Percentiles rank a stretch among this genome's conserved stretches.
phyloP scores from a whole-genome alignment of 371 early-diverging fungal genomes.

The Vairimorpha apis region DNA sequence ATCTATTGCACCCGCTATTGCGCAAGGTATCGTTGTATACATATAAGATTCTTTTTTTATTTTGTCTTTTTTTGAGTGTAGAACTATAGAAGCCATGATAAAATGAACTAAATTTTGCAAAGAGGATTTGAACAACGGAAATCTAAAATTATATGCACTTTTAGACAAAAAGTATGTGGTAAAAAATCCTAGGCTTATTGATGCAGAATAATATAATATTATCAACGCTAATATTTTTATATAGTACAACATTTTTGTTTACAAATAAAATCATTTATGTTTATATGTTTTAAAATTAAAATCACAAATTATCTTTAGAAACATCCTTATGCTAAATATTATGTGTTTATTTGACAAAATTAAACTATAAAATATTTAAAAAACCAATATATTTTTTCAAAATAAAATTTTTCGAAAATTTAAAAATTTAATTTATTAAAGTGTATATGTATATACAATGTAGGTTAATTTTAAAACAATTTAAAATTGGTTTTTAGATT shows the following conservation, averaged over 20 bases:
- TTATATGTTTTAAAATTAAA: background rate
- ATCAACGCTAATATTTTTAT: constrained; percentile 13
- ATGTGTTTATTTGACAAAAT: too few species aligned
- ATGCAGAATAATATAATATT: constrained; percentile 43
- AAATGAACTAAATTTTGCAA: constrained; percentile 59
- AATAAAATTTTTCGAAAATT: too few species aligned
- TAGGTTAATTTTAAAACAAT: too few species aligned
- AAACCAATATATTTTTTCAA: too few species aligned
- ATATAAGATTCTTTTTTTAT: constrained; percentile 14
- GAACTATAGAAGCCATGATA: constrained; percentile 33
- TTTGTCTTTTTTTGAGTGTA: constrained; percentile 33
- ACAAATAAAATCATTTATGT: background rate
- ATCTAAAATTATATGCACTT: constrained; percentile 60
- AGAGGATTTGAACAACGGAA: constrained; percentile 60
- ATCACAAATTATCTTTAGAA: too few species aligned
- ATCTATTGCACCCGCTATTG: constrained; percentile 58
- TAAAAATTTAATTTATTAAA: too few species aligned
- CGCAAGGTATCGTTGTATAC: constrained; percentile 43
- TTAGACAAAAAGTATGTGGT: constrained; percentile 55
- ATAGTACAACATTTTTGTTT: constrained; percentile 7
- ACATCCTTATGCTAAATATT: too few species aligned
- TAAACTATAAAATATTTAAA: too few species aligned
- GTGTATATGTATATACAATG: too few species aligned
- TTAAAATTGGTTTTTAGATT: too few species aligned
- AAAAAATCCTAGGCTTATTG: constrained; percentile 57